Evolutionary conservation across 2,329 filamentous ascomycete species (phyloP).

Genomic region (Aaosphaeria arxii): DNA sequence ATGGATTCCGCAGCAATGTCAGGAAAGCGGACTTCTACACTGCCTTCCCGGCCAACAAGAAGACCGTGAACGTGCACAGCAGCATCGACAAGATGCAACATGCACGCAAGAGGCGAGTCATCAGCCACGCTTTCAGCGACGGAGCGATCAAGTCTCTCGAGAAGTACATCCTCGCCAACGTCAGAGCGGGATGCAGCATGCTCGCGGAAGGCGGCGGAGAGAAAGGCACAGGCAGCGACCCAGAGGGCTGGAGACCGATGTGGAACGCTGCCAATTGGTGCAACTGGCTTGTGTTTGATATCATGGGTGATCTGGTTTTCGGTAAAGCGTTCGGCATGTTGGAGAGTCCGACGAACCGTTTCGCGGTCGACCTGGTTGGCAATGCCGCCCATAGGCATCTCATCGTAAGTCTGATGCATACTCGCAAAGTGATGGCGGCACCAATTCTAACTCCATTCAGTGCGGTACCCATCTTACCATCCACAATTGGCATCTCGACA

Average conservation of each 20-base stretch:
- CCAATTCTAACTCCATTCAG: slow-evolving; percentile 10
- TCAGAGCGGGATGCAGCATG: slow-evolving; percentile 39
- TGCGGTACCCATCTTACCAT: slow-evolving; percentile 44
- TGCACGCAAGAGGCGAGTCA: slow-evolving; percentile 45
- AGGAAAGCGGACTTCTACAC: slow-evolving; percentile 50
- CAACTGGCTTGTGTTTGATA: slow-evolving; percentile 49
- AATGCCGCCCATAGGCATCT: slow-evolving; percentile 46
- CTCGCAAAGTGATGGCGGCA: neutral
- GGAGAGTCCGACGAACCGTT: slow-evolving; percentile 38
- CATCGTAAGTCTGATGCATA: slow-evolving; percentile 29
- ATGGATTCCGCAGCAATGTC: slow-evolving; percentile 47
- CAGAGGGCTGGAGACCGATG: slow-evolving; percentile 39
- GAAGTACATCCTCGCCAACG: slow-evolving; percentile 43
- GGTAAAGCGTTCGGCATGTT: slow-evolving; percentile 46
- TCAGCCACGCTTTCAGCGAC: slow-evolving; percentile 48
- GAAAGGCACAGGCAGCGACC: slow-evolving; percentile 8
- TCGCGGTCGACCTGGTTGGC: slow-evolving; percentile 41
- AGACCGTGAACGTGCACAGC: slow-evolving; percentile 43
- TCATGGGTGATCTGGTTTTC: slow-evolving; percentile 51
- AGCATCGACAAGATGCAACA: slow-evolving; percentile 45
- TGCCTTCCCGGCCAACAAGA: slow-evolving; percentile 44
- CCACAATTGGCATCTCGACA: slow-evolving; percentile 43
- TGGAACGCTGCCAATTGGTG: slow-evolving; percentile 46
- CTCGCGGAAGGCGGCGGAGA: slow-evolving; percentile 21
- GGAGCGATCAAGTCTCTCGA: slow-evolving; percentile 46